phyloP scores from a whole-genome alignment of 2,329 filamentous ascomycete genomes.

The Iodosphaeria phyllophila region DNA sequence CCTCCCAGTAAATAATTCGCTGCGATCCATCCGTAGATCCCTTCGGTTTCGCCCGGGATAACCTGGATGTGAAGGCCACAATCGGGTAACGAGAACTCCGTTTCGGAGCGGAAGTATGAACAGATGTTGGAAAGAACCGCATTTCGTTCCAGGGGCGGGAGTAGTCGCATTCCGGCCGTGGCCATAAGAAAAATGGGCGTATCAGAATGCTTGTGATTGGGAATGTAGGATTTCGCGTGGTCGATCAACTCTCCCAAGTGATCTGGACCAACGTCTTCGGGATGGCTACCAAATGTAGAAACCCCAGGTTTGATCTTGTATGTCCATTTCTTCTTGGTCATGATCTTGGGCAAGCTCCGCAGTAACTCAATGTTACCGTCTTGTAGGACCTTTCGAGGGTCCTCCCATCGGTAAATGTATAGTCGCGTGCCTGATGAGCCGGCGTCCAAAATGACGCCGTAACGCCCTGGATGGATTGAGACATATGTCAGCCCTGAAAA shows the following conservation, averaged over 20 bases:
- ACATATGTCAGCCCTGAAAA: too few relatives aligned
- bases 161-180: slow-evolving; percentile 82
- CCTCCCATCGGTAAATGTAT: slow-evolving; percentile 88
- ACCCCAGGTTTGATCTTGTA: slow-evolving; percentile 91
- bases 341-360: slow-evolving; percentile 56
- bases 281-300: slow-evolving; percentile 69
- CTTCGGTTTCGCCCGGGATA: slow-evolving; percentile 89
- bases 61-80: slow-evolving; percentile 82
- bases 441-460: slow-evolving; percentile 92
- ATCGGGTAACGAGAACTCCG: slow-evolving; percentile 73
- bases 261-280: slow-evolving; percentile 58
- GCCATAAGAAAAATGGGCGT: slow-evolving; percentile 93
- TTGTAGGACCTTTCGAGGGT: slow-evolving; percentile 47
- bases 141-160: slow-evolving; percentile 54
- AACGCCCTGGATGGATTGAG: slow-evolving; percentile 49
- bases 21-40: slow-evolving; percentile 91
- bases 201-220: slow-evolving; percentile 53
- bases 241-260: slow-evolving; percentile 66
- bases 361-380: slow-evolving; percentile 40
- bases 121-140: slow-evolving; percentile 64
- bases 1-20: slow-evolving; percentile 88
- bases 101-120: slow-evolving; percentile 58
- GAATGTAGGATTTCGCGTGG: slow-evolving; percentile 66
- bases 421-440: slow-evolving; percentile 92
- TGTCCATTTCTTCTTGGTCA: slow-evolving; percentile 72